These are phyloP conservation scores for Lolium rigidum DNA, from an alignment of 176 grass and related monocot genomes.

Conservation along the genomic window DNA sequence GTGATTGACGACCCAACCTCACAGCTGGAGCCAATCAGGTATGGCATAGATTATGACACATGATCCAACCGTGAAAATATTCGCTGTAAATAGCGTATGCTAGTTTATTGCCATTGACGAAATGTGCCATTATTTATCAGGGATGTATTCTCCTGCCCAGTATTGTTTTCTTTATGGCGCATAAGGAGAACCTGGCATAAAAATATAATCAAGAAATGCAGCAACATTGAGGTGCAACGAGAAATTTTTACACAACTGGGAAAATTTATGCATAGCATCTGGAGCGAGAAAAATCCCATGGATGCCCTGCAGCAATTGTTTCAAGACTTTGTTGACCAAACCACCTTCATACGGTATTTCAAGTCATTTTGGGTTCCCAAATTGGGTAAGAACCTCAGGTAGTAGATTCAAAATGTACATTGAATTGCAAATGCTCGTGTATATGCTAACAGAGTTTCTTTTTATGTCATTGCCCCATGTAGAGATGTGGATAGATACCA, in stretches of 20 bases:
- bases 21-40: slow-evolving; percentile 84
- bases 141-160: slow-evolving; percentile 72
- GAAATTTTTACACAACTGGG: slow-evolving; percentile 77
- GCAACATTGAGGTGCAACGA: slow-evolving; percentile 63
- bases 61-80: neutral
- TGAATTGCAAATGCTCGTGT: slow-evolving; percentile 6
- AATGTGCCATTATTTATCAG: slow-evolving; percentile 49
- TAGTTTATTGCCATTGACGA: slow-evolving; percentile 1
- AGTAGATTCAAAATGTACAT: slow-evolving; percentile 11
- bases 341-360: slow-evolving; percentile 79
- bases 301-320: slow-evolving; percentile 72
- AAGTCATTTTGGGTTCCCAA: slow-evolving; percentile 93
- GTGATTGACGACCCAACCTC: slow-evolving; percentile 83
- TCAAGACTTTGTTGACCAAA: slow-evolving; percentile 93
- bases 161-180: slow-evolving; percentile 84
- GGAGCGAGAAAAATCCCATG: slow-evolving; percentile 67
- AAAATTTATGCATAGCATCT: slow-evolving; percentile 73
- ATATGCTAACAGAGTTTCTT: slow-evolving; percentile 23
- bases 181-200: slow-evolving; percentile 90
- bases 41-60: neutral
- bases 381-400: slow-evolving; percentile 61
- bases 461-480: slow-evolving; percentile 29
- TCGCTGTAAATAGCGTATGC: neutral
- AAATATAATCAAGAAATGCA: slow-evolving; percentile 83
- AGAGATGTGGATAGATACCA: slow-evolving; percentile 91